These are phyloP conservation scores for Xylaria cubensis DNA, from an alignment of 495 filamentous ascomycete species.

Conservation along the genomic window DNA sequence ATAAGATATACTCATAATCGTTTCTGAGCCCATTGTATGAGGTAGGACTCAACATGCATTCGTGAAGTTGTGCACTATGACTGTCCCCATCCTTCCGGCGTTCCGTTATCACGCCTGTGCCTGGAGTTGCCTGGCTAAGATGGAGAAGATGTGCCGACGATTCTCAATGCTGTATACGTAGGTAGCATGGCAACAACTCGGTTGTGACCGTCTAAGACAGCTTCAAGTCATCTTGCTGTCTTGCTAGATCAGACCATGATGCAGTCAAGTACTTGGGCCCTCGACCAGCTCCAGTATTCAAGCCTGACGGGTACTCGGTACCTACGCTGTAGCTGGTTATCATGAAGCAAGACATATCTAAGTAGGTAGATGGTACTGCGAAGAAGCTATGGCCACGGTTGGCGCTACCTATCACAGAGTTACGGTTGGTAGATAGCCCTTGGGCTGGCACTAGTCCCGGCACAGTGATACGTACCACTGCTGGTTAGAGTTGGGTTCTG, in stretches of 20 bases:
- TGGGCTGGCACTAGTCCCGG: constrained; percentile 18
- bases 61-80: neutral
- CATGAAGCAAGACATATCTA: neutral
- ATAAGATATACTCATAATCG: no score
- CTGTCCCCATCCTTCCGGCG: neutral
- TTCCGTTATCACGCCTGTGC: neutral
- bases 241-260: constrained; percentile 12
- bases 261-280: neutral
- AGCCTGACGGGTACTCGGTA: neutral
- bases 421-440: neutral
- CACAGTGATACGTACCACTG: constrained; percentile 22
- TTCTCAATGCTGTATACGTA: constrained; percentile 4
- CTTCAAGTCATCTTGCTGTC: neutral
- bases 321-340: neutral
- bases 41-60: neutral
- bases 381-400: neutral
- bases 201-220: constrained; percentile 6
- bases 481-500: constrained; percentile 23
- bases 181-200: constrained; percentile 1
- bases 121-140: constrained; percentile 10
- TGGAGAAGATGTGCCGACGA: constrained; percentile 11
- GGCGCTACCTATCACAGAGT: no score
- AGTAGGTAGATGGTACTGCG: neutral
- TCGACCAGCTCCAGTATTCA: neutral
- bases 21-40: neutral